Evolutionary conservation across 345 rosid species (phyloP), one percentile per base, ranked within the genome.

Genomic region (Aegle marmelos): DNA sequence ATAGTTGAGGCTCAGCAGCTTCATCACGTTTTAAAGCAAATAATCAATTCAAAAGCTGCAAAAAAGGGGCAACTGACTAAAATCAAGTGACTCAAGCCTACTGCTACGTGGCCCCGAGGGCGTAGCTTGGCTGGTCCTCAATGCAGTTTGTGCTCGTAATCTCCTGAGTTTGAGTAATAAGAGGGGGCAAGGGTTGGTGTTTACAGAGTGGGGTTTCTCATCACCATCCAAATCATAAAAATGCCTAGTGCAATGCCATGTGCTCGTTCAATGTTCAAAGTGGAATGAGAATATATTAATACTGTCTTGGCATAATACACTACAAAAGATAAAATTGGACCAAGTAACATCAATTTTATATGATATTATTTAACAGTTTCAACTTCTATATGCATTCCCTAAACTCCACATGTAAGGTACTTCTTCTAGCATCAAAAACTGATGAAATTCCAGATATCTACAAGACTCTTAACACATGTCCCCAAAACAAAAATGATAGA

Each of bases 1-100:
- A 66, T 14, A 58, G 74, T 33, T 77, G 60, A 37, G 14, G 50
- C 30, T 80, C 28, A 65, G 75, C 53, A 22, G 41, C 58, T 61
- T 31, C 19, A 11, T 50, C 69, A 56, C n/a, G 16, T 48, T 67
- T 64, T 13, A 19, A 24, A 78, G 66, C n/a, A 74, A 37, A 1
- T 4, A 8, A 9, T 10, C 24, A 76, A 45, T 8, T 17, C 7
- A 64, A 11, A 34, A 76, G 24, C 37, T 27, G 13, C 9, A 34
- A 3, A 27, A 1, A 16, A 19, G 54, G 28, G 27, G 59, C 50
- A 41, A 4, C 6, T 66, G 14, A 48, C 21, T 56, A 3, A 66
- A 30, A 74, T 70, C 37, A 28, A 50, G 16, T 8, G 37, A 36
- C 30, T 50, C 73, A 21, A 50, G 39, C 10, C 24, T 8, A 27